These are phyloP conservation scores for Fusarium ambrosium DNA, from an alignment of 2,329 filamentous ascomycete species.

Conservation along the genomic window DNA sequence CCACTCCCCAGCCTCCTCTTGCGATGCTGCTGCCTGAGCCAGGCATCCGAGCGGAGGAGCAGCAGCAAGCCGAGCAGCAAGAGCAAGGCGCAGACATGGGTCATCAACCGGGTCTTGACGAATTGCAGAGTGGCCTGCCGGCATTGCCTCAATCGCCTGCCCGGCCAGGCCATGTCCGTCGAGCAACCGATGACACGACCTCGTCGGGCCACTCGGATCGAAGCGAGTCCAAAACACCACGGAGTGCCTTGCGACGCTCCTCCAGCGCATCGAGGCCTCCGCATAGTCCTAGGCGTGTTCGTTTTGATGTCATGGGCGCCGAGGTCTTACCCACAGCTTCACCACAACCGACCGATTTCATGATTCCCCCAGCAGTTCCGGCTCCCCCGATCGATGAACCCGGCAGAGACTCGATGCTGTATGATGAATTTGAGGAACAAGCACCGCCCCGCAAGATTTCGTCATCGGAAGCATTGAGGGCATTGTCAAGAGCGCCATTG, in stretches of 20 bases:
- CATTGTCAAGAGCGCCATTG: conserved; percentile 64
- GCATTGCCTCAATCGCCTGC: conserved; percentile 38
- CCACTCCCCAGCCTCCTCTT: conserved; percentile 30
- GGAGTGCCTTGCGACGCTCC: conserved; percentile 70
- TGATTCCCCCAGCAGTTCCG: conserved; percentile 46
- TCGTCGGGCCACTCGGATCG: conserved; percentile 67
- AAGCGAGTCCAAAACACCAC: conserved; percentile 63
- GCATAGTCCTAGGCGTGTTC: conserved; percentile 71
- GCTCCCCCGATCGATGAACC: conserved; percentile 44
- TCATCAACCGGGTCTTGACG: conserved; percentile 27
- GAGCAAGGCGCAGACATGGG: conserved; percentile 42
- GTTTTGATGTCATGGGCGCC: conserved; percentile 71
- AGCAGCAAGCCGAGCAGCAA: background rate
- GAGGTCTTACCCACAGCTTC: conserved; percentile 73
- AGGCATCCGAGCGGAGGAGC: conserved; percentile 41
- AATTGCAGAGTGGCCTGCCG: conserved; percentile 32
- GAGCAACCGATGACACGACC: conserved; percentile 61
- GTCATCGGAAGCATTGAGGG: conserved; percentile 67
- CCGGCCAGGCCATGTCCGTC: conserved; percentile 55
- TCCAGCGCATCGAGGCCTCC: conserved; percentile 65
- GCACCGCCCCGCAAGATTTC: conserved; percentile 66
- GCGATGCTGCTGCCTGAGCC: conserved; percentile 46
- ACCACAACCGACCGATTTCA: conserved; percentile 58
- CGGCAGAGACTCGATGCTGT: conserved; percentile 51
- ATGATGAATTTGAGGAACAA: conserved; percentile 56